A percentile compares a stretch with the other conserved stretches of the same genome.
Evolutionary conservation across 2,329 filamentous ascomycete genomes (phyloP).

Genomic region (Botrytis porri): DNA sequence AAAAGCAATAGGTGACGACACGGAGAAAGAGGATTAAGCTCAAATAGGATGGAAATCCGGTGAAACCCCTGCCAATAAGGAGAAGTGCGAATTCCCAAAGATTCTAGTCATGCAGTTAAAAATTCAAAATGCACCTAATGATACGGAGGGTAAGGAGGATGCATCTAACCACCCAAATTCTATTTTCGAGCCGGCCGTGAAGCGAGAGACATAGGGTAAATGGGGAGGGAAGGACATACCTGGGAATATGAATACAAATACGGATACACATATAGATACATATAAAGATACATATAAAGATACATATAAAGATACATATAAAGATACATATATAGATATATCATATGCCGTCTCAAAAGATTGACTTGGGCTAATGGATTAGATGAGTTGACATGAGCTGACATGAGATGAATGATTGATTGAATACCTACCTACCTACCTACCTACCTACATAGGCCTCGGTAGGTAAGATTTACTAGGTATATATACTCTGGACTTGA

Average conservation of each 20-base stretch:
- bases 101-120: slow-evolving; percentile 1
- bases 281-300: too few relatives aligned
- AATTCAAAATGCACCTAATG: not conserved
- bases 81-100: not conserved
- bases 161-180: not conserved
- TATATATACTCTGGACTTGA: not conserved
- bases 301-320: not conserved
- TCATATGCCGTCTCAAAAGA: not conserved
- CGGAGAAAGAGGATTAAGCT: not conserved
- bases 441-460: not conserved
- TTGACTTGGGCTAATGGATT: not conserved
- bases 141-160: not conserved
- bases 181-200: not conserved
- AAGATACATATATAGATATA: too few relatives aligned
- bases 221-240: not conserved
- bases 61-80: not conserved
- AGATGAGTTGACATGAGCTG: not conserved
- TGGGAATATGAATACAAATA: not conserved
- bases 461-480: not conserved
- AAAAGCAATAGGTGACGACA: not conserved
- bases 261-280: too few relatives aligned
- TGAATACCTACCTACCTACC: too few relatives aligned
- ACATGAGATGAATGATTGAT: not conserved
- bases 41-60: not conserved
- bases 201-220: not conserved